Conservation (phyloP, 768 basidiomycete genomes). For the Daedalea quercina region DNA sequence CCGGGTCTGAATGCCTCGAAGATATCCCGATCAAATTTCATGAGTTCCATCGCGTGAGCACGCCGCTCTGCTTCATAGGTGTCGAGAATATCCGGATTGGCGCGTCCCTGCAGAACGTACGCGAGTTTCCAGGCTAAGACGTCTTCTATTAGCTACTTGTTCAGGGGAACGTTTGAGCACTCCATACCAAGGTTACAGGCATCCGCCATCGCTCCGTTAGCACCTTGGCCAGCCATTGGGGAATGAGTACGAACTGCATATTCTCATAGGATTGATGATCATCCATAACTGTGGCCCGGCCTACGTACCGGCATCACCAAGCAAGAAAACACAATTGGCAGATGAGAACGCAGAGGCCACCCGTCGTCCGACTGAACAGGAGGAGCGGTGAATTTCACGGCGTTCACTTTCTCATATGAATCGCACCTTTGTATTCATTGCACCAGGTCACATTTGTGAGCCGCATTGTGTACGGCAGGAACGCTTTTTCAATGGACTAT, state of each 20-base stretch:
- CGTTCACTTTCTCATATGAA: not conserved
- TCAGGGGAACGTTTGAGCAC: conserved; percentile 2
- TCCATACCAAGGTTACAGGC: conserved; percentile 63
- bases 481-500: conserved; percentile 48
- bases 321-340: conserved; percentile 66
- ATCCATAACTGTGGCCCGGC: not conserved
- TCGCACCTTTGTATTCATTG: conserved; percentile 64
- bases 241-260: conserved; percentile 45
- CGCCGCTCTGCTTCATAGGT: conserved; percentile 65
- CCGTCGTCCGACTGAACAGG: conserved; percentile 53
- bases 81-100: conserved; percentile 38
- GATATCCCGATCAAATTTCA: conserved; percentile 50
- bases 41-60: conserved; percentile 66
- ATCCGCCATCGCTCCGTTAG: conserved; percentile 76
- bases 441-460: conserved; percentile 57
- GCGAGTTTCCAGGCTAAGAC: conserved; percentile 52
- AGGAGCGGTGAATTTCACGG: not conserved
- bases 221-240: conserved; percentile 66
- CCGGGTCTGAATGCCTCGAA: conserved; percentile 37
- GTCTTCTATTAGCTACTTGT: not conserved
- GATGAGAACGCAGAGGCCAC: conserved; percentile 58
- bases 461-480: conserved; percentile 49
- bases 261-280: no score
- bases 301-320: conserved; percentile 65
- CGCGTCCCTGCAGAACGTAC: conserved; percentile 50